Base-by-base conservation (phyloP, 176 grass and related monocot genomes). In the Triticum aestivum region DNA sequence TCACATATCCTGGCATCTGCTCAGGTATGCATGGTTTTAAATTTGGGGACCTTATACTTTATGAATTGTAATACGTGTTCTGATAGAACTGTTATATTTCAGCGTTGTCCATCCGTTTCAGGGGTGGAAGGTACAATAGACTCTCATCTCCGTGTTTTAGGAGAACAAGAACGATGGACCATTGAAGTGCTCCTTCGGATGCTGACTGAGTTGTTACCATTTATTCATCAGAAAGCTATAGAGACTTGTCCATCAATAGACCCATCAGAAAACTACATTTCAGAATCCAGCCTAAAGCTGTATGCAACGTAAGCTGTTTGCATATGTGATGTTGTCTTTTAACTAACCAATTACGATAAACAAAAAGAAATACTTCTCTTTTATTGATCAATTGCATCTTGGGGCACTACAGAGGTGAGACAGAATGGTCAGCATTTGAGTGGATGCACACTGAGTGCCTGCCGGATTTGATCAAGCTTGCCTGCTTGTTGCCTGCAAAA, bases 381-480 rank as follows among this genome's bases (percentile, higher is more conserved):
- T 66, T 51, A 61, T 65, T 54, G 20, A 92, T 65, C 82, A 39
- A 30, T 78, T 63, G 39, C 74, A 69, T 85, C 44, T 84, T 59
- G 39, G 61, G 24, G 33, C 73, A 80, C 69, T 75, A 88, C 77
- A 96, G 96, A 78, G 91, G 93, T 87, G 83, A 96, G 83, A 83
- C 80, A 33, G 92, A 94, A 69, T 98, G 96, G 93, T 65, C 90
- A 87, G 75, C 91, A 78, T 96, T 98, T 94, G 96, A 98, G 83
- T 98, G 96, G 96, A 98, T 98, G 93, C 92, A 96, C 81, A 91
- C 87, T 41, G 90, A 98, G 38, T 98, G 96, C 87, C 82, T 98
- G 65, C 96, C 92, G 17, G 88, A 98, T 89, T 91, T 98, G 63
- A 94, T 96, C 84, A 94, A 94, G 82, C 91, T 98, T 81, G 82